Evolutionary conservation across 2,329 filamentous ascomycete genomes (phyloP).

Genomic region (Mycosphaerella arachidis): DNA sequence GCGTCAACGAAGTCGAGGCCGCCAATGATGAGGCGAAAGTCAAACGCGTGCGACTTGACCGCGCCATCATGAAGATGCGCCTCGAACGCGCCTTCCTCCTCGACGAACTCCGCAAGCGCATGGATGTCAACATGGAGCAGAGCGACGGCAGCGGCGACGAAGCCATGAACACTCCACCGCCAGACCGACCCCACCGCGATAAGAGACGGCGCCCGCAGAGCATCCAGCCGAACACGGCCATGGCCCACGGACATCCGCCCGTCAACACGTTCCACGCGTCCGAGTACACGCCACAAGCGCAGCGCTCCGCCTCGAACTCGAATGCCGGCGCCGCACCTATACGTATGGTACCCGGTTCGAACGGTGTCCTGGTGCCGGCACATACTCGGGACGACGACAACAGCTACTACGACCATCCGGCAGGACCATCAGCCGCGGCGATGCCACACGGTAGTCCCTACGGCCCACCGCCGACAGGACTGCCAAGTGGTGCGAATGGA

Average conservation of each 20-base stretch:
- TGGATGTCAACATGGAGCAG: conserved; percentile 46
- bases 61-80: conserved; percentile 86
- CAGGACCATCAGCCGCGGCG: conserved; percentile 4
- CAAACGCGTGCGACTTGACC: conserved; percentile 72
- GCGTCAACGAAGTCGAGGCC: conserved; percentile 85
- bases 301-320: conserved; percentile 4
- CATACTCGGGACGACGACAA: neutral
- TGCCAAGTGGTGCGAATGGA: conserved; percentile 12
- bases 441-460: conserved; percentile 21
- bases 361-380: neutral
- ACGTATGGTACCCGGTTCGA: neutral
- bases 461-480: conserved; percentile 14
- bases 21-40: conserved; percentile 80
- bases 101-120: conserved; percentile 45
- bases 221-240: neutral
- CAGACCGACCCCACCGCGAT: conserved; percentile 30
- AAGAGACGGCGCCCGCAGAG: conserved; percentile 24
- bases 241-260: conserved; percentile 2
- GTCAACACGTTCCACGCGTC: conserved; percentile 13
- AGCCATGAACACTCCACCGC: conserved; percentile 28
- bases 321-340: neutral
- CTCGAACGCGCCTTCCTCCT: conserved; percentile 67
- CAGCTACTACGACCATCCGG: conserved; percentile 4
- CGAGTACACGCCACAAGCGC: conserved; percentile 1
- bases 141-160: conserved; percentile 33